Base-by-base conservation (phyloP, 2,329 filamentous ascomycete genomes). In the Ophiostoma piceae region DNA sequence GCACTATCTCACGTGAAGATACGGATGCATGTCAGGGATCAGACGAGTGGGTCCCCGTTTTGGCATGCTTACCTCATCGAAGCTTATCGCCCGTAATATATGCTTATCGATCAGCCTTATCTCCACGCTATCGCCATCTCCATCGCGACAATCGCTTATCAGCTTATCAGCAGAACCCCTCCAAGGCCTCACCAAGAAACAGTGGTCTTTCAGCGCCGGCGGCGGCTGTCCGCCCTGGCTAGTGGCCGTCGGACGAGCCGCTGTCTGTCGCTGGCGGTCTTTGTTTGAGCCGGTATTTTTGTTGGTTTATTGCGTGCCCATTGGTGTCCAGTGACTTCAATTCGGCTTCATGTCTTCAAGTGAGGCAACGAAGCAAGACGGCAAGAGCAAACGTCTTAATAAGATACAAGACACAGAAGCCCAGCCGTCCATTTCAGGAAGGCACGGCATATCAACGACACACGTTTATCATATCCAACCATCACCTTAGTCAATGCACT, bases 1-100 rank as follows among this genome's bases (percentile, higher is more conserved):
- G 67, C 62, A 54, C 39, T 37, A 16, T 39, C 3, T 67, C 70
- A 71, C 70, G 70, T 71, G 70, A 69, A 19, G 66, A 37, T 39
- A 67, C n/a, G 14, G 14, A 16, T n/a, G n/a, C n/a, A 22, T 47
- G 47, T 37, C 60, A 67, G 51, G 32, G 65, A 32, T 51, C 51
- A 16, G 66, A 14, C 32, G 16, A n/a, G 60, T 39, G 62, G 62
- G 62, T 65, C 29, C 32, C 16, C 16, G 4, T 37, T 64, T 35
- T 37, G 14, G 60, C 16, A 19, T 19, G 32, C 16, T 16, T 64
- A 12, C 60, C 60, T 37, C 9, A 37, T n/a, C 32, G 16, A 4
- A 5, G 37, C 32, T 37, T 37, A 64, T 37, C 60, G 1, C 5
- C 8, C 8, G 5, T 35, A 6, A 35, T 35, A 5, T 35, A 16